Evolutionary conservation across 345 rosid genomes (phyloP).

Genomic region (Corymbia maculata): DNA sequence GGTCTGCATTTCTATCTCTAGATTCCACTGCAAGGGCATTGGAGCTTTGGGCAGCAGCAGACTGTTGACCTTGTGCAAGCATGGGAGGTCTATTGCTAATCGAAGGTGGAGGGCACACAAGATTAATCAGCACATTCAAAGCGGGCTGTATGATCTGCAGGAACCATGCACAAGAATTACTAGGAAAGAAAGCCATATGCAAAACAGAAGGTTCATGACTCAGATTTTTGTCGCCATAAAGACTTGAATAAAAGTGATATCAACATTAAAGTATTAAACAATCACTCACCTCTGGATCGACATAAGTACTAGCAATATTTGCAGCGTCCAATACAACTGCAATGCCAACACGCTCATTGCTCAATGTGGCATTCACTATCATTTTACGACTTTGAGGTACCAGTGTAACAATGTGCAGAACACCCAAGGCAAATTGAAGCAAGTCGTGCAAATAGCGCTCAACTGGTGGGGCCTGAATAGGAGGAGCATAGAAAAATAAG

Average conservation of each 20-base stretch:
- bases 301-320: conserved; percentile 67
- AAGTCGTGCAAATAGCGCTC: conserved; percentile 95
- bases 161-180: neutral
- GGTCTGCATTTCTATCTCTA: conserved; percentile 36
- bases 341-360: conserved; percentile 85
- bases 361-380: conserved; percentile 74
- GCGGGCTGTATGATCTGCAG: conserved; percentile 95
- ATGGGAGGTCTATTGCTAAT: conserved; percentile 73
- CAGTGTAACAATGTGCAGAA: conserved; percentile 83
- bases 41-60: conserved; percentile 32
- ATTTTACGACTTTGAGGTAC: conserved; percentile 79
- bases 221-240: neutral
- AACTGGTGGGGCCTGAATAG: conserved; percentile 78
- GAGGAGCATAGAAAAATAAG: neutral
- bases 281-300: conserved; percentile 80
- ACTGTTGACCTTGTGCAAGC: conserved; percentile 45
- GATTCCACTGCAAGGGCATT: conserved; percentile 23
- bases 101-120: conserved; percentile 99
- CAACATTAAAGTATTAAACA: neutral
- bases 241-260: neutral
- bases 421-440: conserved; percentile 96
- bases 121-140: conserved; percentile 78
- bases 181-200: neutral
- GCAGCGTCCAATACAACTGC: conserved; percentile 94
- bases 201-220: neutral